Base-by-base conservation (phyloP, 2,329 filamentous ascomycete species). In the Fusarium cyanostomum region DNA sequence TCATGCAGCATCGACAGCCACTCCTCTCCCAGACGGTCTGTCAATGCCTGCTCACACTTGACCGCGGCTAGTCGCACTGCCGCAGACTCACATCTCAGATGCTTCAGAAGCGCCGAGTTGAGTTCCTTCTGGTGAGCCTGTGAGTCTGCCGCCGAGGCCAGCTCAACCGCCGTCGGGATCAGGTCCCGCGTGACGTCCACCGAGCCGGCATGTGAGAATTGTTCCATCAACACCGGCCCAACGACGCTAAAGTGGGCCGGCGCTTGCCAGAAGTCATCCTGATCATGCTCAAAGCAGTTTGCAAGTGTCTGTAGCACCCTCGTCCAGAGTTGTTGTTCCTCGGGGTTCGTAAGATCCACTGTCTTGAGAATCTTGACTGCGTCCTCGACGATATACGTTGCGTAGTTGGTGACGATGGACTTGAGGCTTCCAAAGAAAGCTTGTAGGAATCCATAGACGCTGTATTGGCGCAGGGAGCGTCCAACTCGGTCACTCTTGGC, bases 181-280 rank as follows among this genome's bases (percentile, higher is more conserved):
- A 94, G 81, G 45, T 87, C 84, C 30, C 80, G 73, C 8, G 73
- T 71, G 28, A 84, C 70, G 44, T 81, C 78, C 13, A 80, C 69
- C 7, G 72, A 73, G 7, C 75, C 74, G 41, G 81, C 86, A 64
- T 81, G 78, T 35, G 80, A 69, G 64, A 89, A 86, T 59, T 96
- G 92, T 21, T 83, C 79, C 61, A 92, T 83, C 27, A 98, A 82
- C 3, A 90, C 86, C 1, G 83, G 81, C 12, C 88, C 86, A 34
- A 97, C 87, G 26, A 86, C 86, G 55, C 83, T 82, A 72, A 97
- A 97, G 78, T 97, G 94, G 1, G 91, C 85, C 0, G 95, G 94
- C 1, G 91, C 88, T 82, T 97, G 93, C 94, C 94, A 98, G 81
- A 97, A 98, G 76, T 93, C 91, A 74, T 96, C 93, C 77, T 96